A percentile compares a stretch with the other conserved stretches of the same genome.
These are phyloP conservation scores for Solanum clarkiae DNA, from an alignment of 257 asterid genomes.

Conservation along the genomic window DNA sequence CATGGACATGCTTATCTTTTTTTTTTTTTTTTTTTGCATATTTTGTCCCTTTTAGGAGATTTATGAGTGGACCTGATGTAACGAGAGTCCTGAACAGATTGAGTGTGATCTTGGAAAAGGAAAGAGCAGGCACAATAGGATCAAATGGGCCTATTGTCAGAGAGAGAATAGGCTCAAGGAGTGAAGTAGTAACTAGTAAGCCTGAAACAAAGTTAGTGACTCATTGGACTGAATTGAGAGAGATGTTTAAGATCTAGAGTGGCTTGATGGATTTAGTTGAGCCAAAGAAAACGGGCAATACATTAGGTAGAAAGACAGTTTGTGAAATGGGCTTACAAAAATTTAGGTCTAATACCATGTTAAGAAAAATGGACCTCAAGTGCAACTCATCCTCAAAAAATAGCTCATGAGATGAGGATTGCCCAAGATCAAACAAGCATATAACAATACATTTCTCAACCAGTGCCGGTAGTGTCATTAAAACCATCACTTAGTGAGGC, in stretches of 20 bases:
- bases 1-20: not conserved
- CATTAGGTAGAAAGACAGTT: not conserved
- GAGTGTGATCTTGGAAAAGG: not conserved
- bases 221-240: not conserved
- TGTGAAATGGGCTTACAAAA: not conserved
- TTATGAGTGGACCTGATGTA: not conserved
- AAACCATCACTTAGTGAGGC: not conserved
- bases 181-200: not conserved
- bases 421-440: not conserved
- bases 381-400: not conserved
- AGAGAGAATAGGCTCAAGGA: not conserved
- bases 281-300: not conserved
- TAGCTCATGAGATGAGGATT: not conserved
- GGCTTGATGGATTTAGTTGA: not conserved
- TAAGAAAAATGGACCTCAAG: not conserved
- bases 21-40: not conserved
- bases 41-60: not conserved
- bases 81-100: not conserved
- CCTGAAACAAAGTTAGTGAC: not conserved
- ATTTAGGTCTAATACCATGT: not conserved
- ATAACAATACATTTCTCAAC: not conserved
- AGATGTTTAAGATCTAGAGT: not conserved
- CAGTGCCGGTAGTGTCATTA: not conserved
- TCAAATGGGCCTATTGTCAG: not conserved
- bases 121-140: not conserved